A percentile compares a stretch with the other conserved stretches of the same genome.
Conservation (phyloP, 2,329 filamentous ascomycete species). For the Cordyceps cicadae region DNA sequence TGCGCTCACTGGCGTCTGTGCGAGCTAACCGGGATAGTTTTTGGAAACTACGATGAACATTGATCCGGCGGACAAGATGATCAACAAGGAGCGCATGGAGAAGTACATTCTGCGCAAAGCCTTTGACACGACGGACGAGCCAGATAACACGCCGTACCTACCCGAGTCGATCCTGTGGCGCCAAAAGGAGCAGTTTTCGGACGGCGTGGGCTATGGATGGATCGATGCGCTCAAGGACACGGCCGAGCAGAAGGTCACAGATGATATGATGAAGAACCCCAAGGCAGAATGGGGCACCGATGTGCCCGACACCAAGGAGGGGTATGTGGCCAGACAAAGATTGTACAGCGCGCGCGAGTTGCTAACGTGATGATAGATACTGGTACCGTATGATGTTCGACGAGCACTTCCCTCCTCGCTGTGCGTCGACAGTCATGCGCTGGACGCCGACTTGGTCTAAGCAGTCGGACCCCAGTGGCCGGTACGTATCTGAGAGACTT, state of each 20-base stretch:
- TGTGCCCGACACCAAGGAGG: conserved; percentile 93
- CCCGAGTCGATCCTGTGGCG: conserved; percentile 93
- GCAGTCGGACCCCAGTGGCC: conserved; percentile 89
- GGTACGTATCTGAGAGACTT: conserved; percentile 41
- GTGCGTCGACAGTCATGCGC: conserved; percentile 86
- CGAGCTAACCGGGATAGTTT: conserved; percentile 49
- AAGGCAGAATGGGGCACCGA: conserved; percentile 93
- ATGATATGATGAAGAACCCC: conserved; percentile 98
- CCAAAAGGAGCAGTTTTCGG: conserved; percentile 99
- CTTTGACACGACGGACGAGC: conserved; percentile 87
- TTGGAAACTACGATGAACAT: conserved; percentile 88
- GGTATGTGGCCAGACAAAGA: conserved; percentile 43
- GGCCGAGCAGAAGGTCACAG: conserved; percentile 79
- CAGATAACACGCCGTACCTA: conserved; percentile 75
- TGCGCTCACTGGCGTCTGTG: conserved; percentile 13
- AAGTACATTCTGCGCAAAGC: conserved; percentile 98
- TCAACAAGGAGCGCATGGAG: conserved; percentile 79
- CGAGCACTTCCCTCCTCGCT: conserved; percentile 90
- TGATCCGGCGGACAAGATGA: conserved; percentile 92
- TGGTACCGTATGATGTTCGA: conserved; percentile 99
- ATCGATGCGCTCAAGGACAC: conserved; percentile 96
- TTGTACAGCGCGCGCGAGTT: background rate
- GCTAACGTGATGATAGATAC: conserved; percentile 48
- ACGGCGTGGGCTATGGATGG: conserved; percentile 98
- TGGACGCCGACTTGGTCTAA: conserved; percentile 98